These are phyloP conservation scores for Colletotrichum salicis DNA, from an alignment of 2,329 filamentous ascomycete species.

Conservation along the genomic window DNA sequence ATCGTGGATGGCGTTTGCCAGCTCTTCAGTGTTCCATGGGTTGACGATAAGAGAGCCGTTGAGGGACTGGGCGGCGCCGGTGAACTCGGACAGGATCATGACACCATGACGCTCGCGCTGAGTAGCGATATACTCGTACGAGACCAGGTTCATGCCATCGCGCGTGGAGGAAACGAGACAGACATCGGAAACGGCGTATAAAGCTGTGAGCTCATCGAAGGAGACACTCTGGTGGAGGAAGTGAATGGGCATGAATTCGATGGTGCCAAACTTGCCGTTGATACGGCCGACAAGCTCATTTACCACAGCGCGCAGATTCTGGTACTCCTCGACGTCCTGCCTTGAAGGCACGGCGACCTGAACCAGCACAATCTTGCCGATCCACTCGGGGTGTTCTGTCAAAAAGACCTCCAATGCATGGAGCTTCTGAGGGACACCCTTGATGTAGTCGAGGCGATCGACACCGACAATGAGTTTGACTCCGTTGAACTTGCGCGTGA, in stretches of 20 bases:
- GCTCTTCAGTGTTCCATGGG: conserved; percentile 97
- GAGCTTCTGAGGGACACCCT: conserved; percentile 96
- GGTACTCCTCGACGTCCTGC: conserved; percentile 97
- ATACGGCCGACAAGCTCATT: conserved; percentile 97
- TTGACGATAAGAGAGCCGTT: conserved; percentile 96
- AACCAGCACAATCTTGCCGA: conserved; percentile 94
- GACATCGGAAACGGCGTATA: conserved; percentile 92
- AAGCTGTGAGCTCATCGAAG: conserved; percentile 92
- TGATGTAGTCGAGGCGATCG: conserved; percentile 97
- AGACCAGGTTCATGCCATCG: conserved; percentile 98
- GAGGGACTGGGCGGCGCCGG: conserved; percentile 92
- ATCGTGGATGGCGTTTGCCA: conserved; percentile 92
- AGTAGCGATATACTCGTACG: conserved; percentile 97
- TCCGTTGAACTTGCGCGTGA: conserved; percentile 92
- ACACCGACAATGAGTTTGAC: conserved; percentile 97
- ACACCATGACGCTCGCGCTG: conserved; percentile 91
- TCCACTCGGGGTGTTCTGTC: conserved; percentile 97
- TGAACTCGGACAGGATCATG: conserved; percentile 96
- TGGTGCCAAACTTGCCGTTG: conserved; percentile 95
- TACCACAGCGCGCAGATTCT: conserved; percentile 92
- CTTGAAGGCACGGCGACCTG: conserved; percentile 95
- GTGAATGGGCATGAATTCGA: conserved; percentile 99
- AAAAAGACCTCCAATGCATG: conserved; percentile 97
- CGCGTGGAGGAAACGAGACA: conserved; percentile 95
- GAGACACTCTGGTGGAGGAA: conserved; percentile 96